These are phyloP conservation scores for Rhizomucor miehei DNA, from an alignment of 371 early-diverging fungal species.

Conservation along the genomic window DNA sequence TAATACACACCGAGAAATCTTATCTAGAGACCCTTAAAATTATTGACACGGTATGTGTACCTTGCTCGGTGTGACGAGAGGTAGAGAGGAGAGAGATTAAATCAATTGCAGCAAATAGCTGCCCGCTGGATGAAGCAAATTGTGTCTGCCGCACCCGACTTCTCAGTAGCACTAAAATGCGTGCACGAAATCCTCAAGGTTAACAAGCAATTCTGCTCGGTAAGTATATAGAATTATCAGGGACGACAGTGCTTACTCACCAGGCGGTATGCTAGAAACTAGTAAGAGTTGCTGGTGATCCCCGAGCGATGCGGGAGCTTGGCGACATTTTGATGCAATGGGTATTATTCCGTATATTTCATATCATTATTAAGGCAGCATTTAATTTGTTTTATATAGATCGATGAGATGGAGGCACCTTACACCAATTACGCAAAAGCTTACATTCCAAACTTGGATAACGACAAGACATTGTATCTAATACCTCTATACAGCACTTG, in stretches of 20 bases:
- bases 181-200: slow-evolving; percentile 37
- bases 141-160: slow-evolving; percentile 45
- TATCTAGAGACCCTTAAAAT: slow-evolving; percentile 43
- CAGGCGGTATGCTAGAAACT: slow-evolving; percentile 9
- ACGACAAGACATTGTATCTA: slow-evolving; percentile 32
- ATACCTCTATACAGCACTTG: slow-evolving; percentile 23
- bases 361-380: background rate
- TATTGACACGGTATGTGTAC: slow-evolving; percentile 41
- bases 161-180: slow-evolving; percentile 39
- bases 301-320: slow-evolving; percentile 32
- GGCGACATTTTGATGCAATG: slow-evolving; percentile 47
- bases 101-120: slow-evolving; percentile 38
- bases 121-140: slow-evolving; percentile 51
- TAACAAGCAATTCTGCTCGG: slow-evolving; percentile 46
- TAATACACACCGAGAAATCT: slow-evolving; percentile 47
- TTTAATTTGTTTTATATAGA: too few relatives aligned
- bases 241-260: background rate
- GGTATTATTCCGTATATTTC: slow-evolving; percentile 26
- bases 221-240: slow-evolving; percentile 10
- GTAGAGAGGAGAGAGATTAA: background rate
- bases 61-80: background rate
- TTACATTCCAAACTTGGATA: slow-evolving; percentile 33
- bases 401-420: slow-evolving; percentile 51
- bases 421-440: slow-evolving; percentile 45
- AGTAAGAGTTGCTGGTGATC: slow-evolving; percentile 13